Percentiles rank a stretch among this genome's conserved stretches.
These are phyloP conservation scores for Selaginella tamariscina DNA, from an alignment of 75 land plant genomes.

Conservation along the genomic window DNA sequence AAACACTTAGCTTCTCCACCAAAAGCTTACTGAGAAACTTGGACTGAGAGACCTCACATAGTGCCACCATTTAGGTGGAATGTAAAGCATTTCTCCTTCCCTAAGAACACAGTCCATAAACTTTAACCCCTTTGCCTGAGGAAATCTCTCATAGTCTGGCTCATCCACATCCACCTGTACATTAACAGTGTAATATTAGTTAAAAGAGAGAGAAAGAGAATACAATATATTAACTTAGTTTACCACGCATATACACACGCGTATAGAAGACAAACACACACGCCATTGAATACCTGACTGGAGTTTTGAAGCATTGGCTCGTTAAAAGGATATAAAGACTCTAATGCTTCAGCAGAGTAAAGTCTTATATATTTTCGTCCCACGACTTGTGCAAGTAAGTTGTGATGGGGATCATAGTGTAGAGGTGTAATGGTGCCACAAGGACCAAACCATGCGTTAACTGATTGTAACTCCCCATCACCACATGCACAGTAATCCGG, in stretches of 20 bases:
- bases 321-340: slow-evolving; percentile 57
- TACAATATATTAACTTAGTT: too few species aligned
- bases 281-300: slow-evolving; percentile 93
- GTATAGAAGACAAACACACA: neutral
- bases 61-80: slow-evolving; percentile 99
- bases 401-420: slow-evolving; percentile 96
- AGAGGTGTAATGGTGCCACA: slow-evolving; percentile 89
- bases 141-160: slow-evolving; percentile 41
- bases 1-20: too few species aligned
- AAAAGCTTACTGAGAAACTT: slow-evolving; percentile 96
- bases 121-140: slow-evolving; percentile 36
- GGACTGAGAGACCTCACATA: slow-evolving; percentile 73
- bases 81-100: slow-evolving; percentile 94
- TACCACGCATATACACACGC: too few species aligned
- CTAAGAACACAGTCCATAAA: slow-evolving; percentile 76
- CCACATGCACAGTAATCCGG: slow-evolving; percentile 55
- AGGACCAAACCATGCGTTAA: slow-evolving; percentile 99
- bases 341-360: slow-evolving; percentile 45
- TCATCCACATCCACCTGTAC: slow-evolving; percentile 80
- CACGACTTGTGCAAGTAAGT: slow-evolving; percentile 85
- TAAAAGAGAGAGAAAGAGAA: neutral
- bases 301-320: slow-evolving; percentile 88
- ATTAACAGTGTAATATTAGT: too few species aligned
- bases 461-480: slow-evolving; percentile 66
- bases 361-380: slow-evolving; percentile 90